Evolutionary conservation across 129 eudicot species (phyloP).

Genomic region (Saussurea involucrata): DNA sequence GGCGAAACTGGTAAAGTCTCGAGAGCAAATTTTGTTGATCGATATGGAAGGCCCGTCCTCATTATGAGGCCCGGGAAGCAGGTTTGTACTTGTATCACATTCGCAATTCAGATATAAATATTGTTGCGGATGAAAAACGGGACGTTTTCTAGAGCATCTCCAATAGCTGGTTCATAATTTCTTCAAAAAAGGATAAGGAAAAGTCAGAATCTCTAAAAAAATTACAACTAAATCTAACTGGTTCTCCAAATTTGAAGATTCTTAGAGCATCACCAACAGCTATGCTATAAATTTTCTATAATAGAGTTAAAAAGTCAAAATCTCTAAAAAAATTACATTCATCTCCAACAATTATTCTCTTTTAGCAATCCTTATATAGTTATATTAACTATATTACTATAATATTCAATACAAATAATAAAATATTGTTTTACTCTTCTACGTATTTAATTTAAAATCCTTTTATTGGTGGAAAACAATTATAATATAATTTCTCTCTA

Average conservation of each 20-base stretch:
- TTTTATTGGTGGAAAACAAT: no score
- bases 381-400: no score
- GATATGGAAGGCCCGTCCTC: conserved; percentile 68
- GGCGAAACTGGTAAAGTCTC: conserved; percentile 89
- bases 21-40: conserved; percentile 74
- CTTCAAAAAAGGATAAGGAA: background rate
- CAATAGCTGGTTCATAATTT: background rate
- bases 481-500: no score
- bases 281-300: no score
- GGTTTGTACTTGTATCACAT: conserved; percentile 33
- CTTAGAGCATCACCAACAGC: no score
- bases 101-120: background rate
- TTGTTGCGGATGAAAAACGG: background rate
- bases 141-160: background rate
- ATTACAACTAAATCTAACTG: background rate
- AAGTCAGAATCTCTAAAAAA: background rate
- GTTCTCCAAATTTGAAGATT: background rate
- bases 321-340: no score
- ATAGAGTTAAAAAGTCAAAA: no score
- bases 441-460: no score
- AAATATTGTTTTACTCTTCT: no score
- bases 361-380: no score
- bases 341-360: no score
- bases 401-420: no score
- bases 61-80: conserved; percentile 95